Evolutionary conservation across 495 filamentous ascomycete genomes (phyloP).

Genomic region (Penicillium roqueforti): DNA sequence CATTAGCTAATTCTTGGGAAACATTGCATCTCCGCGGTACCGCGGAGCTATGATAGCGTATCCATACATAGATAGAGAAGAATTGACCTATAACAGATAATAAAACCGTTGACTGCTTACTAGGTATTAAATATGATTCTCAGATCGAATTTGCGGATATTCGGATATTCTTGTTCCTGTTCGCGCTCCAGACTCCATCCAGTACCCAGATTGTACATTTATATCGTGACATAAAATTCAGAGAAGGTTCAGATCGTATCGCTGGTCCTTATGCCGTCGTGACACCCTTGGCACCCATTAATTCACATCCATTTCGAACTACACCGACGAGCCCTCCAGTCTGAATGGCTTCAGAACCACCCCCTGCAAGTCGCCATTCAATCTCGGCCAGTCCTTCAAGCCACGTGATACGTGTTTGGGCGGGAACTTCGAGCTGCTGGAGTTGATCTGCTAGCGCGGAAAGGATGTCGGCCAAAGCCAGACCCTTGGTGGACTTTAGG

Average conservation of each 20-base stretch:
- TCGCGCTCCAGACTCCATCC: not conserved
- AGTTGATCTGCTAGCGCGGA: constrained; percentile 80
- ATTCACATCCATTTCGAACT: constrained; percentile 78
- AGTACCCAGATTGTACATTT: constrained; percentile 1
- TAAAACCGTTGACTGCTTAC: too few species aligned
- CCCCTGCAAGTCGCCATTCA: constrained; percentile 84
- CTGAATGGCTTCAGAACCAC: constrained; percentile 84
- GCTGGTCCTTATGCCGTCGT: constrained; percentile 14
- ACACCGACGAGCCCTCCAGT: constrained; percentile 90
- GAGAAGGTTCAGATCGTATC: not conserved
- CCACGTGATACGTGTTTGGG: constrained; percentile 85
- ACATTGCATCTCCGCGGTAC: constrained; percentile 7
- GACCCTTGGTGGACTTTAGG: constrained; percentile 78
- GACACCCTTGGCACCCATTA: constrained; percentile 48
- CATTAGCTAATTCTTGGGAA: constrained; percentile 29
- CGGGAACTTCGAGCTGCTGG: constrained; percentile 75
- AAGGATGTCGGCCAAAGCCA: constrained; percentile 91
- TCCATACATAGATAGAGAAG: too few species aligned
- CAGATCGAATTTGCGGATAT: too few species aligned
- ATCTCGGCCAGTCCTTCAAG: constrained; percentile 87
- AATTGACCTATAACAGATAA: too few species aligned
- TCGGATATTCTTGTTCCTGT: not conserved
- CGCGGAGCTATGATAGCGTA: constrained; percentile 14
- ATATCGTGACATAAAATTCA: not conserved
- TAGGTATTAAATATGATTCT: too few species aligned